Conservation (phyloP, 805 yeast species). For the Ogataea naganishii region DNA sequence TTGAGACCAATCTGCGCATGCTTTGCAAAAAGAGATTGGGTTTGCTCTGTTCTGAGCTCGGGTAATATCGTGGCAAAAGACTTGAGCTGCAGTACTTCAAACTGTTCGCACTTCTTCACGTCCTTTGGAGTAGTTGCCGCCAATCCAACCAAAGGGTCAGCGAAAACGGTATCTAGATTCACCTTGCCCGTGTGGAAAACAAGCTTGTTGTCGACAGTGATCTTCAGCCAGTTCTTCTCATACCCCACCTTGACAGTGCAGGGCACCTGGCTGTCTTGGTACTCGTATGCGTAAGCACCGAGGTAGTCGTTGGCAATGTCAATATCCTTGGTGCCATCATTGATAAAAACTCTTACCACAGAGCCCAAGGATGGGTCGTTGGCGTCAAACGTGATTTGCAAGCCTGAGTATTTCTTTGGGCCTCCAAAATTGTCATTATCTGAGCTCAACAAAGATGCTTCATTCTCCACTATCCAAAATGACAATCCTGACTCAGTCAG, state of each 20-base stretch:
- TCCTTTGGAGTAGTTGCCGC: slow-evolving; percentile 36
- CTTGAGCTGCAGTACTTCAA: slow-evolving; percentile 55
- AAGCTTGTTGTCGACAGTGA: slow-evolving; percentile 65
- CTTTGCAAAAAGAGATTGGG: slow-evolving; percentile 18
- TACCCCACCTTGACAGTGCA: slow-evolving; percentile 59
- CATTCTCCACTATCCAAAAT: slow-evolving; percentile 11
- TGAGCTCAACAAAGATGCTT: slow-evolving; percentile 8
- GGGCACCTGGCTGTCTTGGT: slow-evolving; percentile 65
- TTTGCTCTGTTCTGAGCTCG: slow-evolving; percentile 13
- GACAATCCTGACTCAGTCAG: slow-evolving; percentile 48
- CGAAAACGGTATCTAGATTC: slow-evolving; percentile 27
- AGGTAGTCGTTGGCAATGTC: slow-evolving; percentile 14
- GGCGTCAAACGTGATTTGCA: slow-evolving; percentile 51
- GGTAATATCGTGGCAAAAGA: slow-evolving; percentile 38
- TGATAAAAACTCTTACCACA: slow-evolving; percentile 48
- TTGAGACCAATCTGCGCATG: slow-evolving; percentile 9
- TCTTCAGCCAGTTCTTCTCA: slow-evolving; percentile 35
- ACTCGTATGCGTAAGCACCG: slow-evolving; percentile 28
- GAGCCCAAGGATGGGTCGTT: slow-evolving; percentile 34
- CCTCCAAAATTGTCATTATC: slow-evolving; percentile 41
- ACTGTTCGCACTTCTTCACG: slow-evolving; percentile 37
- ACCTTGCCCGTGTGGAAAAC: slow-evolving; percentile 59
- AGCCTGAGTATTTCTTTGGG: slow-evolving; percentile 52
- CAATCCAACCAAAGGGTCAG: slow-evolving; percentile 40
- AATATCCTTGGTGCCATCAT: slow-evolving; percentile 43